Base-by-base conservation (phyloP, 805 yeast species). In the Myxozyma monticola region DNA sequence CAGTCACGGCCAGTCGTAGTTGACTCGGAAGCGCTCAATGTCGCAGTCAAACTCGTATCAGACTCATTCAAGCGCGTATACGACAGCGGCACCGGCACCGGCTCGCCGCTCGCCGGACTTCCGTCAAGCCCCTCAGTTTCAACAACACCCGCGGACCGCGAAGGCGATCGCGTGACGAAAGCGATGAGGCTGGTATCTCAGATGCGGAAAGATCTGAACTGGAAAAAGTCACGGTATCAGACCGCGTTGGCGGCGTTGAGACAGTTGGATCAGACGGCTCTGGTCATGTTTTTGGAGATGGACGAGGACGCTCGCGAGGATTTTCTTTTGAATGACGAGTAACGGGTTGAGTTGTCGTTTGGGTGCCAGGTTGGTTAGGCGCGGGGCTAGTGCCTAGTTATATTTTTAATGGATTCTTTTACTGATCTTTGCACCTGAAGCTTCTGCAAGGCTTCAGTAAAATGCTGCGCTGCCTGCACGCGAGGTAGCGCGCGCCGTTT, bases 261-360 rank as follows among this genome's bases (percentile, higher is more conserved):
- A 20, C 36, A 38, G 31, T 33, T 52, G 38, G 49, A 49, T 28
- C 51, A 52, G 34, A 36, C 43, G 2, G 50, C 43, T 7, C 38
- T 52, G 18, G 45, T 52, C 22, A 14, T 52, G 36, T 26, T 52
- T 12, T 51, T 52, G 24, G 57, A 52, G 29, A 52, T 52, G 57
- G 57, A 52, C 34, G 49, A 37, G 10, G 57, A 52, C 25, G 45
- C 48, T 12, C 46, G 57, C 2, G 57, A 52, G 26, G 57, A 49
- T 22, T 52, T 26, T 41, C 15, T 52, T 12, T 30, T 51, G 34
- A 22, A 37, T 24, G 45, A 26, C 31, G 31, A 28, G 14, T 28
- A n/a, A n/a, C n/a, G n/a, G n/a, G n/a, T n/a, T n/a, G n/a, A n/a
- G n/a, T n/a, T n/a, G n/a, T n/a, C n/a, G n/a, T n/a, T n/a, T n/a